These are phyloP conservation scores for Blastobotrys persicus DNA, from an alignment of 1,139 yeast species.

Conservation along the genomic window DNA sequence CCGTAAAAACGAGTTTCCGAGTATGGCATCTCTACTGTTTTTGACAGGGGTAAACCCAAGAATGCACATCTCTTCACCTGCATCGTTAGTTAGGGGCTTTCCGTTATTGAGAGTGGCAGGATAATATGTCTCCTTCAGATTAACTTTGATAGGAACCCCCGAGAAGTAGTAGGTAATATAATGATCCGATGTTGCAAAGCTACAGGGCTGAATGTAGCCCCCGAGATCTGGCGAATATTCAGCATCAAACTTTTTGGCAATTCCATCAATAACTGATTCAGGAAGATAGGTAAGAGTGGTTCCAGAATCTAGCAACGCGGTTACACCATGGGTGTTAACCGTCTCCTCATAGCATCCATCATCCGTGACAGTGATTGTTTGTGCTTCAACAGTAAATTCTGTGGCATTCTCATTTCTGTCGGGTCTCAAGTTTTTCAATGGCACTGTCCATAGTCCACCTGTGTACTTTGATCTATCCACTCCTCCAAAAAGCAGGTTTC, in stretches of 20 bases:
- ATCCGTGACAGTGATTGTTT: slow-evolving; percentile 14
- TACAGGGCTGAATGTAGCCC: slow-evolving; percentile 28
- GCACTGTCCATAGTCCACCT: slow-evolving; percentile 44
- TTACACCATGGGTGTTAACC: slow-evolving; percentile 18
- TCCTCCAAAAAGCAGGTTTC: slow-evolving; percentile 58
- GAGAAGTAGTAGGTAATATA: slow-evolving; percentile 19
- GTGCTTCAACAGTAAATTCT: slow-evolving; percentile 21
- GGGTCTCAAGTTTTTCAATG: slow-evolving; percentile 23
- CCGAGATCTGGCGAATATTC: slow-evolving; percentile 33
- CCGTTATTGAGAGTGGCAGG: slow-evolving; percentile 16
- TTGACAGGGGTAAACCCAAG: slow-evolving; percentile 24
- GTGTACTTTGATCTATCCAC: slow-evolving; percentile 53
- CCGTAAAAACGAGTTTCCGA: slow-evolving; percentile 76
- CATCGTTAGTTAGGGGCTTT: slow-evolving; percentile 11
- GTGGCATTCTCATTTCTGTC: slow-evolving; percentile 11
- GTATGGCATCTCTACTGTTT: slow-evolving; percentile 27
- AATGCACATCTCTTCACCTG: slow-evolving; percentile 20
- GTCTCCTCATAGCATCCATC: slow-evolving; percentile 10
- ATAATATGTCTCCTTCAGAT: slow-evolving; percentile 16
- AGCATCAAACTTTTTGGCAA: slow-evolving; percentile 30
- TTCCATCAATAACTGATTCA: slow-evolving; percentile 22
- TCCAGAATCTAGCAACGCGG: slow-evolving; percentile 59
- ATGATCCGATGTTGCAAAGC: slow-evolving; percentile 20
- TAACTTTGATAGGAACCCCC: slow-evolving; percentile 21
- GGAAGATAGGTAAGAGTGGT: slow-evolving; percentile 61